Evolutionary conservation across 1,284 basidiomycete species (phyloP).

Genomic region (Naganishia sp.): DNA sequence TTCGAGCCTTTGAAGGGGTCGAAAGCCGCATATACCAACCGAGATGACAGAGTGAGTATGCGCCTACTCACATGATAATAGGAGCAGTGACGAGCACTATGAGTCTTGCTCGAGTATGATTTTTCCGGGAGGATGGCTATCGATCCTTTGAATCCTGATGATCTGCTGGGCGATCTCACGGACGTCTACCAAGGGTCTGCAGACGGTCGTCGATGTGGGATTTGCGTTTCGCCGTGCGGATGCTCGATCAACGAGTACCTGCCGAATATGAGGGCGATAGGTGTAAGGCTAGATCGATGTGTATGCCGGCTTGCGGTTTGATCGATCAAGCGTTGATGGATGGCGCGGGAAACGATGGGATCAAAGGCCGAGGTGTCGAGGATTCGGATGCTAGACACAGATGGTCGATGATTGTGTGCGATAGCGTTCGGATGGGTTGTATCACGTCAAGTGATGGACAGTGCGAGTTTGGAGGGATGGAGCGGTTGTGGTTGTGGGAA

Average conservation of each 20-base stretch:
- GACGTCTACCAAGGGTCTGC: slow-evolving; percentile 1
- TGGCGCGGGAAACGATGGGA: background rate
- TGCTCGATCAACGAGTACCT: slow-evolving; percentile 23
- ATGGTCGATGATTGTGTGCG: slow-evolving; percentile 4
- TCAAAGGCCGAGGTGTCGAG: background rate
- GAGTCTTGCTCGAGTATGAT: slow-evolving; percentile 9
- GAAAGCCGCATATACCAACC: background rate
- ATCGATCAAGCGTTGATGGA: slow-evolving; percentile 11
- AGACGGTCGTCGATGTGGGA: background rate
- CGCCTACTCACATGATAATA: slow-evolving; percentile 1
- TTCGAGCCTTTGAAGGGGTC: background rate
- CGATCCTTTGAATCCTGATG: background rate
- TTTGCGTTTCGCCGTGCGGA: background rate
- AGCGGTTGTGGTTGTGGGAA: slow-evolving; percentile 11
- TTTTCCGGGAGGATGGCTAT: slow-evolving; percentile 7
- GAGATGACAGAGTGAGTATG: background rate
- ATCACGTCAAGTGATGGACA: slow-evolving; percentile 27
- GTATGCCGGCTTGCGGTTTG: background rate
- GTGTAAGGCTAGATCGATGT: slow-evolving; percentile 17
- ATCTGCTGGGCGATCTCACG: background rate
- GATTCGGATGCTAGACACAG: background rate
- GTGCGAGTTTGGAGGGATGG: background rate
- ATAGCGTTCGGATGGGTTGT: slow-evolving; percentile 7
- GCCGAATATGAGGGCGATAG: slow-evolving; percentile 5
- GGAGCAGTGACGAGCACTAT: slow-evolving; percentile 2